Evolutionary conservation across 2,329 filamentous ascomycete species (phyloP).

Genomic region (Aspergillus carbonarius): DNA sequence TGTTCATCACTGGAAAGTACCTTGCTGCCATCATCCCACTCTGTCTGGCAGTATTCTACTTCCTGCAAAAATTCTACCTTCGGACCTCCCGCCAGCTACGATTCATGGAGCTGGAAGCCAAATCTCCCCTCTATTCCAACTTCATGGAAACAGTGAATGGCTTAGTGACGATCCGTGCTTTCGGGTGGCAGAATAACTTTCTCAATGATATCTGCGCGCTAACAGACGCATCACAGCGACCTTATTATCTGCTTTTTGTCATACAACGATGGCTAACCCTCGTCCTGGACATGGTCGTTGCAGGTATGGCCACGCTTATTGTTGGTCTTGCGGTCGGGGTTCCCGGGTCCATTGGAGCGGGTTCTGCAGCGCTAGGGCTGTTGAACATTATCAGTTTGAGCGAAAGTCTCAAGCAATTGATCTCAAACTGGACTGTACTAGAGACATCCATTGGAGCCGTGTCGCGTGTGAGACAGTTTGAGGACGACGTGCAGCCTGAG

Average conservation of each 20-base stretch:
- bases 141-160: constrained; percentile 54
- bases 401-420: constrained; percentile 42
- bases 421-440: constrained; percentile 51
- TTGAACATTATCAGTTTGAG: constrained; percentile 50
- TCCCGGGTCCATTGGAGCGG: constrained; percentile 37
- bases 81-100: constrained; percentile 52
- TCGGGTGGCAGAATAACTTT: constrained; percentile 47
- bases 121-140: constrained; percentile 52
- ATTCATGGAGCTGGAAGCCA: constrained; percentile 55
- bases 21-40: constrained; percentile 40
- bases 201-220: constrained; percentile 36
- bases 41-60: constrained; percentile 44
- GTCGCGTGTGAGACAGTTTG: constrained; percentile 21
- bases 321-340: constrained; percentile 44
- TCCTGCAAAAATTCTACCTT: constrained; percentile 56
- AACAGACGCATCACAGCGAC: constrained; percentile 44
- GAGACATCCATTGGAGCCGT: constrained; percentile 55
- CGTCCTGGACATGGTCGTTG: constrained; percentile 45
- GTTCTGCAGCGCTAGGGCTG: constrained; percentile 48
- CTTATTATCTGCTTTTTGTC: constrained; percentile 47
- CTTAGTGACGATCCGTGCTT: constrained; percentile 51
- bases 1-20: constrained; percentile 2
- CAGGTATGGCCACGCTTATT: constrained; percentile 42
- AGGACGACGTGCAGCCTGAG: constrained; percentile 48
- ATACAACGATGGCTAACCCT: constrained; percentile 46